phyloP scores from a whole-genome alignment of 1,139 yeast genomes.

The Suhomyces terraborum region DNA sequence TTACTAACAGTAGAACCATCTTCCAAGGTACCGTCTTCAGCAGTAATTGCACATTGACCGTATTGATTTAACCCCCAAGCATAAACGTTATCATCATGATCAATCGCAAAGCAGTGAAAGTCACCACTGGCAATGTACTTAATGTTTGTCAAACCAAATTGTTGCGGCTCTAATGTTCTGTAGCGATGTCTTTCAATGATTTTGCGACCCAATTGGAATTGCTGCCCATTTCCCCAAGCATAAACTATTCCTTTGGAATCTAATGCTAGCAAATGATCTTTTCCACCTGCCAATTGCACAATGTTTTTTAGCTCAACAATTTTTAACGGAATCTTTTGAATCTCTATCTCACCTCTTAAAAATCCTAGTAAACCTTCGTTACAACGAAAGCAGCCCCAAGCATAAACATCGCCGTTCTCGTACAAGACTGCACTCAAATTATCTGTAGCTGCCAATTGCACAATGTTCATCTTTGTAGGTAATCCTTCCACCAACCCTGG shows the following conservation, averaged over 20 bases:
- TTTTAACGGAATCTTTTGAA: slow-evolving; percentile 69
- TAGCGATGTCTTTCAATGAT: slow-evolving; percentile 74
- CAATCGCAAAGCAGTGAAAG: slow-evolving; percentile 92
- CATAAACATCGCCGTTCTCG: slow-evolving; percentile 84
- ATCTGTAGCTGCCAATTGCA: slow-evolving; percentile 91
- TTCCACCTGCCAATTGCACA: slow-evolving; percentile 89
- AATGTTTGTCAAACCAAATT: slow-evolving; percentile 75
- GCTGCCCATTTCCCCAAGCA: slow-evolving; percentile 98
- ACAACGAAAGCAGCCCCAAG: slow-evolving; percentile 97
- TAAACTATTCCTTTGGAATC: slow-evolving; percentile 84
- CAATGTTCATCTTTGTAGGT: slow-evolving; percentile 57
- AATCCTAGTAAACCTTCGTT: slow-evolving; percentile 91
- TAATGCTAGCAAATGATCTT: slow-evolving; percentile 84
- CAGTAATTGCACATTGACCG: slow-evolving; percentile 90
- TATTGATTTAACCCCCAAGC: slow-evolving; percentile 97
- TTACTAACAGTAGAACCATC: slow-evolving; percentile 81
- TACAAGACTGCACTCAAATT: slow-evolving; percentile 80
- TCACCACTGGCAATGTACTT: slow-evolving; percentile 90
- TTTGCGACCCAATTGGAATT: slow-evolving; percentile 85
- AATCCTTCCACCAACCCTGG: slow-evolving; percentile 75
- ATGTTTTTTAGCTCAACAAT: slow-evolving; percentile 65
- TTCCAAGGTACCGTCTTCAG: slow-evolving; percentile 52
- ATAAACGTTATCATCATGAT: slow-evolving; percentile 65
- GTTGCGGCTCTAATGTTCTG: slow-evolving; percentile 72
- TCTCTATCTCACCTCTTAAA: slow-evolving; percentile 55